Percentiles rank a stretch among this genome's conserved stretches.
Evolutionary conservation across 208 protist genomes (phyloP).

Genomic region (Histomonas meleagridis): DNA sequence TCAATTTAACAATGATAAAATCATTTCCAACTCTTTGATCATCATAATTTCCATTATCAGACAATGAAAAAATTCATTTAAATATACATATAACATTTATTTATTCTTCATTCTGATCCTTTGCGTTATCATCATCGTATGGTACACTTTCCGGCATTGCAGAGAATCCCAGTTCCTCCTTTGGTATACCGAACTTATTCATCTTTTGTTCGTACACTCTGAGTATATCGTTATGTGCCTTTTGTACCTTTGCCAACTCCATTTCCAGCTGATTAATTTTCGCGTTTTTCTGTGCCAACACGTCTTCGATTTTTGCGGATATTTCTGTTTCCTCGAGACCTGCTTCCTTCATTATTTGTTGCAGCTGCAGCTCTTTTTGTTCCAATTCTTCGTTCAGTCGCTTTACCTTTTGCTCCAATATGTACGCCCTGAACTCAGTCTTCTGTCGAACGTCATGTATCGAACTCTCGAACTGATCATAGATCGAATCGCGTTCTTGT

Average conservation of each 20-base stretch:
- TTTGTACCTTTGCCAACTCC: neutral
- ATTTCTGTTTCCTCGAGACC: neutral
- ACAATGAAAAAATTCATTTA: too few relatives aligned
- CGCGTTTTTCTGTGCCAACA: neutral
- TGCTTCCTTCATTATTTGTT: neutral
- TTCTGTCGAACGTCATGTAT: slow-evolving; percentile 25
- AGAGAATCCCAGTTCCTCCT: slow-evolving; percentile 8
- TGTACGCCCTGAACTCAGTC: slow-evolving; percentile 13
- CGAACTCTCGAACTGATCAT: neutral
- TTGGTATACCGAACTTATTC: neutral
- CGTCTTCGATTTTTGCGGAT: slow-evolving; percentile 18
- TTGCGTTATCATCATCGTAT: neutral
- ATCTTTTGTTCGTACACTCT: neutral
- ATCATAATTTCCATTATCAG: too few relatives aligned
- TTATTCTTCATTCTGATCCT: neutral
- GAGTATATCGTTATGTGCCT: neutral
- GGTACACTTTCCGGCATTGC: neutral
- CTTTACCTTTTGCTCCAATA: slow-evolving; percentile 11
- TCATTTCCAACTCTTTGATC: too few relatives aligned
- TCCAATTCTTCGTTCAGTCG: neutral
- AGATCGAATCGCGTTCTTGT: neutral
- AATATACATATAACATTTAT: too few relatives aligned
- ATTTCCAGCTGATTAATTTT: slow-evolving; percentile 24
- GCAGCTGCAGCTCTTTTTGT: slow-evolving; percentile 23
- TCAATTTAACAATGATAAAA: too few relatives aligned